Conservation (phyloP, 2,329 filamentous ascomycete genomes). For the Aureobasidium namibiae region DNA sequence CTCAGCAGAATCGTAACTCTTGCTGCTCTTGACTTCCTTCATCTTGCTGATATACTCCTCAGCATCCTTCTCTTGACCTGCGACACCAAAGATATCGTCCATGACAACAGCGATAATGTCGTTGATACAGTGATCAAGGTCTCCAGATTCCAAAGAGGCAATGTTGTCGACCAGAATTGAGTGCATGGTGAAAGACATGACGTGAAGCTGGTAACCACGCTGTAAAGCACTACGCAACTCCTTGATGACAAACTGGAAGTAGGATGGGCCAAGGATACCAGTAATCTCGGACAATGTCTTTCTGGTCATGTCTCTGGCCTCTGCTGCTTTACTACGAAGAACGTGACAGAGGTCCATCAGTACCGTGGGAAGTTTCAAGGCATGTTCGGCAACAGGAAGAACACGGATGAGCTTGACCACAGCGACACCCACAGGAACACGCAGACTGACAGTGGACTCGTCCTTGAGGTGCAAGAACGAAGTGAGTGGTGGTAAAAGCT, state of each 20-base stretch:
- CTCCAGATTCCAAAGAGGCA: conserved; percentile 67
- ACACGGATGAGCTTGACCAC: conserved; percentile 80
- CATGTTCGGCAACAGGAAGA: conserved; percentile 64
- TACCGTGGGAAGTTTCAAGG: conserved; percentile 68
- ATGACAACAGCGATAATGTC: conserved; percentile 78
- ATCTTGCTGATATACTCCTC: conserved; percentile 92
- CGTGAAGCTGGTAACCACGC: conserved; percentile 85
- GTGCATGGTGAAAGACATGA: conserved; percentile 90
- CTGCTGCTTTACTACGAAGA: conserved; percentile 77
- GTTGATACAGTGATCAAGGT: conserved; percentile 78
- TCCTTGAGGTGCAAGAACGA: conserved; percentile 89
- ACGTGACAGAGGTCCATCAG: conserved; percentile 91
- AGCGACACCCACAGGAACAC: conserved; percentile 82
- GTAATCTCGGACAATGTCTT: conserved; percentile 82
- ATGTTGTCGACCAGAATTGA: conserved; percentile 72
- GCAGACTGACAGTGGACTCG: conserved; percentile 85
- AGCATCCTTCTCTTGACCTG: conserved; percentile 92
- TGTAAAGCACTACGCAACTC: conserved; percentile 77
- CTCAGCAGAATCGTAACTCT: conserved; percentile 97
- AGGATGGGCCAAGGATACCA: conserved; percentile 67
- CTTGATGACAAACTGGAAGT: conserved; percentile 88
- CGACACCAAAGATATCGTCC: conserved; percentile 92
- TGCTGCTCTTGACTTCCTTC: conserved; percentile 97
- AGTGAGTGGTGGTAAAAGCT: conserved; percentile 71
- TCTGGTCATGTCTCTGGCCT: conserved; percentile 82